Base-by-base conservation (phyloP, 805 yeast species). In the Starmerella apis region DNA sequence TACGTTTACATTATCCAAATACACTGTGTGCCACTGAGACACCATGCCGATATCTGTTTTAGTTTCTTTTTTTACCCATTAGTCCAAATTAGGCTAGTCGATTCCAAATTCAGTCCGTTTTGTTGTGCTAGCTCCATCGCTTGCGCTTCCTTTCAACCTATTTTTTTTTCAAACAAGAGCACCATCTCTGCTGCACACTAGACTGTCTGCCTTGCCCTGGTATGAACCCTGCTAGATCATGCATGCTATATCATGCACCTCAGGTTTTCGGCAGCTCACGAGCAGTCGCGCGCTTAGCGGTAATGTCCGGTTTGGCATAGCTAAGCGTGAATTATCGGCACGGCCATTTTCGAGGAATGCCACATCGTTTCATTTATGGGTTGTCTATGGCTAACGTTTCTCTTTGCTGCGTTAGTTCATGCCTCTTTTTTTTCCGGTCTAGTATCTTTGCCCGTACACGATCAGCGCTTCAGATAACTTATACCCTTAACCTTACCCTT, bases 391-490 rank as follows among this genome's bases (percentile, higher is more conserved):
- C n/a, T n/a, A n/a, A n/a, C n/a, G n/a, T n/a, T n/a, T n/a, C n/a
- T n/a, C n/a, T n/a, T n/a, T n/a, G n/a, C n/a, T n/a, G n/a, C n/a
- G n/a, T n/a, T n/a, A n/a, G n/a, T n/a, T n/a, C n/a, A 13, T 10
- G 23, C 37, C 20, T 6, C 37, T 6, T 16, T 33, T 16, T 18
- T 33, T 10, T n/a, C n/a, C n/a, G n/a, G 22, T 19, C 22, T 13
- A 22, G 23, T 18, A 13, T n/a, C 37, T 5, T n/a, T n/a, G 37
- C 37, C 37, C 37, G 7, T 22, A 18, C 37, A 33, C 22, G 22
- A 33, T 33, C 37, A 33, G 37, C 37, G 37, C 37, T 22, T 13
- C 37, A 33, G 37, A 33, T 33, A 33, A 33, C 37, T 33, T 10
- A 8, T 18, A 13, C 37, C 37, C 37, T 18, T 10, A 16, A 19